Base-by-base conservation (phyloP, 139 green algal species). In the Protoeuglena noctilucae region DNA sequence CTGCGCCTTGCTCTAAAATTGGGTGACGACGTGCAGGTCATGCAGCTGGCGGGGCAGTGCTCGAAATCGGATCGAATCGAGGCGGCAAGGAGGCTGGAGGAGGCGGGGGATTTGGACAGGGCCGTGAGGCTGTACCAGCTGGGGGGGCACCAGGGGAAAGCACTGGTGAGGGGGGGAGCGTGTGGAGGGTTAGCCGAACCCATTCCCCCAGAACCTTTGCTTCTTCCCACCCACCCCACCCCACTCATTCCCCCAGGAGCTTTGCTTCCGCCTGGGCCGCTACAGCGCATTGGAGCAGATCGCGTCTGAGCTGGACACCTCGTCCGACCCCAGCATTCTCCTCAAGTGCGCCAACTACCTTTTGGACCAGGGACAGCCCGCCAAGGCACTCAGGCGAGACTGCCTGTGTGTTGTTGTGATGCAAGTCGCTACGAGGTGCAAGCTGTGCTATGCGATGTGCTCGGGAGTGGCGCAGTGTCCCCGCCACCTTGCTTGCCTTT, bases 231-330 rank as follows among this genome's bases (percentile, higher is more conserved):
- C n/a, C n/a, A n/a, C n/a, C n/a, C n/a, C n/a, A n/a, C n/a, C n/a
- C n/a, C n/a, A n/a, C n/a, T n/a, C n/a, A n/a, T n/a, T n/a, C n/a
- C n/a, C n/a, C n/a, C n/a, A n/a, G n/a, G 77, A 90, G 28, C 69
- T 90, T 60, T 87, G 78, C 73, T 83, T 87, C 67, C 47, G 51
- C 30, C 52, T n/a, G 1, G 39, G 64, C 17, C 52, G 53, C 41
- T 78, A 76, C 60, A 74, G 83, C n/a, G 66, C 68, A 43, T 63
- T 89, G 54, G 53, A 73, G 30, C 53, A 61, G 54, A 84, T 90
- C 31, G 60, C 74, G 21, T 72, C 76, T 48, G 62, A 78, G 39
- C 53, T 83, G 49, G 58, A 53, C 22, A 43, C 40, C 3, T 48
- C 55, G 22, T 51, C 30, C 4, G 64, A 72, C 48, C 55, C 63